Conservation (phyloP, 257 asterid species). For the Striga asiatica region DNA sequence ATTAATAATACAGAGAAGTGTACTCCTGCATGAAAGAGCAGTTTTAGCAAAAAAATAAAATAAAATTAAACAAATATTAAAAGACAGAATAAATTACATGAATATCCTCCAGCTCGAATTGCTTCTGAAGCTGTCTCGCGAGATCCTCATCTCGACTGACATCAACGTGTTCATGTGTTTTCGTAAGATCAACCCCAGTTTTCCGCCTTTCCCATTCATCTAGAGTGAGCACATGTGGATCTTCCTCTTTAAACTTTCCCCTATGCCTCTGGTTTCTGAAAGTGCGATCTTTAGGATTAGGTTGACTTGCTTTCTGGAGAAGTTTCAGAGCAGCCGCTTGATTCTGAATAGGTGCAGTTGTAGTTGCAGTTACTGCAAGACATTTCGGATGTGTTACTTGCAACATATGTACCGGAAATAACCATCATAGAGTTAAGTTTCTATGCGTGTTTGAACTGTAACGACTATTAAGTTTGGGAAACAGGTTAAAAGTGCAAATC, state of each 20-base stretch:
- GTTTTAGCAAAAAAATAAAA: conserved; percentile 10
- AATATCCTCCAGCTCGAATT: conserved; percentile 64
- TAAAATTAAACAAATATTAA: no score
- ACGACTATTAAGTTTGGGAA: background rate
- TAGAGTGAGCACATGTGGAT: conserved; percentile 45
- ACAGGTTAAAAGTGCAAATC: background rate
- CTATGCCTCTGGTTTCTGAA: conserved; percentile 43
- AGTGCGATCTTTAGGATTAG: conserved; percentile 27
- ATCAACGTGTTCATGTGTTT: conserved; percentile 20
- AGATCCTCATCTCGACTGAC: conserved; percentile 68
- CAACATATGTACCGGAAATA: conserved; percentile 5
- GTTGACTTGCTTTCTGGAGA: conserved; percentile 60
- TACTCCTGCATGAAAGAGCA: background rate
- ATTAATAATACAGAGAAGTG: no score
- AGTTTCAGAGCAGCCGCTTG: conserved; percentile 90
- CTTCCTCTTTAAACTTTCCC: conserved; percentile 46
- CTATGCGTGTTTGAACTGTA: background rate
- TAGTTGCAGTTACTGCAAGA: conserved; percentile 49
- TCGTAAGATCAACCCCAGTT: conserved; percentile 28
- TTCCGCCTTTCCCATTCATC: conserved; percentile 85
- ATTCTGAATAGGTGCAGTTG: conserved; percentile 65
- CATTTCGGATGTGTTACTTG: conserved; percentile 14
- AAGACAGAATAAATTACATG: conserved; percentile 53
- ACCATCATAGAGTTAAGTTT: conserved; percentile 1
- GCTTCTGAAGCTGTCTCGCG: conserved; percentile 71